A percentile compares a stretch with the other conserved stretches of the same genome.
These are phyloP conservation scores for Vaccinium darrowii DNA, from an alignment of 148 eudicot species.

Conservation along the genomic window DNA sequence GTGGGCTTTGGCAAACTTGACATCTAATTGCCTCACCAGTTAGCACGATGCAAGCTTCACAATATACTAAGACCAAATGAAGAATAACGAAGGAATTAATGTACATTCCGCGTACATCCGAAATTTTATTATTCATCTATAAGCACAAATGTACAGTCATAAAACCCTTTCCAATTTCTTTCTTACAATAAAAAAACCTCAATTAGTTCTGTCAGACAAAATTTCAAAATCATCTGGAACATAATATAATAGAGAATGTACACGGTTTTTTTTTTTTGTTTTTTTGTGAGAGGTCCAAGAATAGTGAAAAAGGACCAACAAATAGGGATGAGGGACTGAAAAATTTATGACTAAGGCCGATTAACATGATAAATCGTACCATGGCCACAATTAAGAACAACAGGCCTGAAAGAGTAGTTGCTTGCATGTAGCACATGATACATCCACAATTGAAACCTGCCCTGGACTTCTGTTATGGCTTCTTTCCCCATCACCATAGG, in stretches of 20 bases:
- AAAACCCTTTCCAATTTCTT: neutral
- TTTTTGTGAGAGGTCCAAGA: neutral
- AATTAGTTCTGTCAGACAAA: neutral
- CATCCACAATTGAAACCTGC: constrained; percentile 44
- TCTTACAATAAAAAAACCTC: neutral
- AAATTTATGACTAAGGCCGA: neutral
- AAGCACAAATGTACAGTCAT: neutral
- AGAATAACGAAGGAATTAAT: neutral
- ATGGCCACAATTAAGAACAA: constrained; percentile 83
- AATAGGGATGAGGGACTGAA: neutral
- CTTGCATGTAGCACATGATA: constrained; percentile 62
- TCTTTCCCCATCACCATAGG: constrained; percentile 9
- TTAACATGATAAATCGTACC: constrained; percentile 36
- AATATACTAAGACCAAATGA: constrained; percentile 37
- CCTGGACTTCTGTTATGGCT: constrained; percentile 22
- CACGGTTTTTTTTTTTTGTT: neutral
- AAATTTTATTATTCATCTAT: neutral
- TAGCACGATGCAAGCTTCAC: constrained; percentile 60
- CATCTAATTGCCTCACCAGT: constrained; percentile 54
- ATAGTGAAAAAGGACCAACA: neutral
- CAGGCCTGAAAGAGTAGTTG: constrained; percentile 60
- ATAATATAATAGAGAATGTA: neutral
- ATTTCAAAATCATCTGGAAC: neutral
- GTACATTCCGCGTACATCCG: neutral
- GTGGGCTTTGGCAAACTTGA: constrained; percentile 55